A percentile compares a stretch with the other conserved stretches of the same genome.
Evolutionary conservation across 2,329 filamentous ascomycete genomes (phyloP).

Genomic region (Sphaerulina populicola): DNA sequence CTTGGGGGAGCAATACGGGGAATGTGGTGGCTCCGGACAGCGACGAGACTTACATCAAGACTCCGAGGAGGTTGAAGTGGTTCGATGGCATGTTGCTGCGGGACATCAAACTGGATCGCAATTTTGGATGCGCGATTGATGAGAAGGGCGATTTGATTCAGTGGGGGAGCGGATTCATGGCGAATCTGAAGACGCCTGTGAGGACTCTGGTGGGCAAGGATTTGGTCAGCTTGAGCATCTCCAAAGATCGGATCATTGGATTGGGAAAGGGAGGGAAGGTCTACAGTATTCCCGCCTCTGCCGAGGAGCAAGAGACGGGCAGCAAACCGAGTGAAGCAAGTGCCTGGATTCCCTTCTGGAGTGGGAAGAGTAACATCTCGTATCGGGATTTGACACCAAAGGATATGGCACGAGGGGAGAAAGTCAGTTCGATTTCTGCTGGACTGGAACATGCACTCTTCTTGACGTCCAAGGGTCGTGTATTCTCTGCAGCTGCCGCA

Average conservation of each 20-base stretch:
- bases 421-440: slow-evolving; percentile 62
- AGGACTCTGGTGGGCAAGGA: slow-evolving; percentile 74
- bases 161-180: slow-evolving; percentile 75
- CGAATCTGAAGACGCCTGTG: slow-evolving; percentile 54
- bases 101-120: slow-evolving; percentile 75
- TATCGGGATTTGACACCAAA: slow-evolving; percentile 65
- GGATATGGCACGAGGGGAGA: slow-evolving; percentile 60
- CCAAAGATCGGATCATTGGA: slow-evolving; percentile 73
- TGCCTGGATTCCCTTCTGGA: slow-evolving; percentile 71
- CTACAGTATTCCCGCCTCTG: slow-evolving; percentile 74
- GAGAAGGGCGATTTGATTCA: slow-evolving; percentile 84
- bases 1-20: slow-evolving; percentile 83
- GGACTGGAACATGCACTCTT: slow-evolving; percentile 82
- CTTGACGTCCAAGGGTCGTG: slow-evolving; percentile 71
- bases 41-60: slow-evolving; percentile 67
- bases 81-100: slow-evolving; percentile 79
- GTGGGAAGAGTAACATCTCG: slow-evolving; percentile 49
- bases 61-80: slow-evolving; percentile 65
- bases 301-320: slow-evolving; percentile 59
- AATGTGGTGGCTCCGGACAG: slow-evolving; percentile 79
- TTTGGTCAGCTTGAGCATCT: slow-evolving; percentile 65
- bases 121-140: slow-evolving; percentile 76
- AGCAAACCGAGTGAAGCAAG: slow-evolving; percentile 52
- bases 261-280: slow-evolving; percentile 66
- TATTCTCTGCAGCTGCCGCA: slow-evolving; percentile 82